phyloP scores from a whole-genome alignment of 2,329 filamentous ascomycete species.

The Escovopsis weberi region DNA sequence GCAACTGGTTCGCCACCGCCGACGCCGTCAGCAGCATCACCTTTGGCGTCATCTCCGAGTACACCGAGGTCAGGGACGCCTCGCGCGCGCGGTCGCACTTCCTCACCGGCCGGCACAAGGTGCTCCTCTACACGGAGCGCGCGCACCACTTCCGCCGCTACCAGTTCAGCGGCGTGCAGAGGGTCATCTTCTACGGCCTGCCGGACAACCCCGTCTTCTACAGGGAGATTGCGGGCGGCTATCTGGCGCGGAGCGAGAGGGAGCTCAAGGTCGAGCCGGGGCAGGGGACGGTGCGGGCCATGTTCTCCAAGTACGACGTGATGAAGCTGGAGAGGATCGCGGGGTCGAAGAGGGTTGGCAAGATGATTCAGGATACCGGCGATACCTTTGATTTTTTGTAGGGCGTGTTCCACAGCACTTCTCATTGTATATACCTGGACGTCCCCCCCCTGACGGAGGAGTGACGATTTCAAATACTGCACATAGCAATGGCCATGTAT shows the following conservation, averaged over 20 bases:
- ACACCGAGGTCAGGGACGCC: conserved; percentile 63
- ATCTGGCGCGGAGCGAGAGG: conserved; percentile 44
- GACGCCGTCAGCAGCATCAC: conserved; percentile 34
- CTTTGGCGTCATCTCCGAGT: conserved; percentile 77
- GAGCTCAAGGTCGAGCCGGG: conserved; percentile 40
- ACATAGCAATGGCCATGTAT: too few relatives aligned
- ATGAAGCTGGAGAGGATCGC: conserved; percentile 81
- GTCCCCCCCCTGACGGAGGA: too few relatives aligned
- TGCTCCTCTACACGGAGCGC: conserved; percentile 84
- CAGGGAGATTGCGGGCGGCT: conserved; percentile 57
- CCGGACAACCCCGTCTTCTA: conserved; percentile 83
- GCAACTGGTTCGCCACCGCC: conserved; percentile 79
- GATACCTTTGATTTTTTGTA: conserved; percentile 94
- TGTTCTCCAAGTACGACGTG: conserved; percentile 84
- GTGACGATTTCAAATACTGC: background rate
- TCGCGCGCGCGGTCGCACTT: conserved; percentile 81
- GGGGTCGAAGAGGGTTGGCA: conserved; percentile 63
- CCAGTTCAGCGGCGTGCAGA: conserved; percentile 62
- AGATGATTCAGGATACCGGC: conserved; percentile 68
- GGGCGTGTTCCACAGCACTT: background rate
- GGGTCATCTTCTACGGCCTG: conserved; percentile 77
- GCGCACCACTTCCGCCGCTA: conserved; percentile 97
- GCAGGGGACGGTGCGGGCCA: conserved; percentile 41
- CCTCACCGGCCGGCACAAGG: conserved; percentile 61
- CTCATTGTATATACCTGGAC: conserved; percentile 4